phyloP scores from a whole-genome alignment of 2,329 filamentous ascomycete genomes.

The Myriosclerotinia scirpicola region DNA sequence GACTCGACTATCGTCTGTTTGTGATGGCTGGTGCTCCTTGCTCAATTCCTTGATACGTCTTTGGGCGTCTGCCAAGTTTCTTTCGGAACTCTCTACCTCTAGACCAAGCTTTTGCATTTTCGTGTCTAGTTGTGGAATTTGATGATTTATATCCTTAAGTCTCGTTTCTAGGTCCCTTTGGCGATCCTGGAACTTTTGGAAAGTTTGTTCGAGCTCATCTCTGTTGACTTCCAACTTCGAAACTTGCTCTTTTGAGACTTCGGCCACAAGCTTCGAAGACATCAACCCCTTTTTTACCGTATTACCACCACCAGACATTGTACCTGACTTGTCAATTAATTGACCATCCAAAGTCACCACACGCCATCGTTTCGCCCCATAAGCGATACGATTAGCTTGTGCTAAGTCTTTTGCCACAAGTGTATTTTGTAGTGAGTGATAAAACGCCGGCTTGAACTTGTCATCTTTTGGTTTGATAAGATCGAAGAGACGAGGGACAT shows the following conservation, averaged over 20 bases:
- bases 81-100: constrained; percentile 82
- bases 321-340: constrained; percentile 96
- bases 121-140: constrained; percentile 83
- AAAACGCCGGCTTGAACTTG: constrained; percentile 86
- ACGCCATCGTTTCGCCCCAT: constrained; percentile 89
- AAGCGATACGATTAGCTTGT: constrained; percentile 97
- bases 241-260: constrained; percentile 86
- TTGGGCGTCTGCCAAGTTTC: constrained; percentile 80
- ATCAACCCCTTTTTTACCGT: constrained; percentile 89
- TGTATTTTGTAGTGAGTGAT: constrained; percentile 92
- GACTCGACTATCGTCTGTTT: constrained; percentile 74
- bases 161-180: constrained; percentile 76
- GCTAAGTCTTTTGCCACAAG: constrained; percentile 87
- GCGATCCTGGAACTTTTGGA: constrained; percentile 80
- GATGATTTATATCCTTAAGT: constrained; percentile 69
- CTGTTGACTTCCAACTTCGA: constrained; percentile 82
- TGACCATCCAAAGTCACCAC: constrained; percentile 95
- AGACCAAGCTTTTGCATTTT: constrained; percentile 87
- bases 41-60: constrained; percentile 82
- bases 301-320: constrained; percentile 95
- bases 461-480: constrained; percentile 86
- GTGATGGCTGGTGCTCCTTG: constrained; percentile 77
- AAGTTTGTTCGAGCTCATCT: constrained; percentile 79
- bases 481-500: constrained; percentile 89
- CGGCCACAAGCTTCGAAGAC: constrained; percentile 92